Conservation (phyloP, 495 filamentous ascomycete species). For the Coniosporium apollinis region DNA sequence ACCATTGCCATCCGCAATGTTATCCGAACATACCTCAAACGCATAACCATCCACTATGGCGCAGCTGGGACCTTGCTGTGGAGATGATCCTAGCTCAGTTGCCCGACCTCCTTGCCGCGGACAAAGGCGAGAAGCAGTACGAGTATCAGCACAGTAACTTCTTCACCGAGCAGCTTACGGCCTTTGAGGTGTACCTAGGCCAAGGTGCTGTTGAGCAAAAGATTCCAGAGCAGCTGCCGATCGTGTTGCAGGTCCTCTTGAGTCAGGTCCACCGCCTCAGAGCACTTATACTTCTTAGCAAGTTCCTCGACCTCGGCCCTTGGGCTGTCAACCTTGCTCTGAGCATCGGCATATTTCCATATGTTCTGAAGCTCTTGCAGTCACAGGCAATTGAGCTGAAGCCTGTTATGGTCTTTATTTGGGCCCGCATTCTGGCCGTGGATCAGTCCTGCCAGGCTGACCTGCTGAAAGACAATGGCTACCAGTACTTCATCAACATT, state of each 20-base stretch:
- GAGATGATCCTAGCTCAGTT: constrained; percentile 92
- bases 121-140: constrained; percentile 56
- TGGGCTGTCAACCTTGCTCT: constrained; percentile 95
- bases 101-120: constrained; percentile 59
- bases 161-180: constrained; percentile 92
- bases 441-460: constrained; percentile 85
- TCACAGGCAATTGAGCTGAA: constrained; percentile 90
- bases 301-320: constrained; percentile 86
- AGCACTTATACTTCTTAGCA: constrained; percentile 80
- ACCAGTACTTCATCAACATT: constrained; percentile 87
- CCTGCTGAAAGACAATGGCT: constrained; percentile 88
- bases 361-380: constrained; percentile 88
- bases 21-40: constrained; percentile 80
- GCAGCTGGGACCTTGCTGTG: constrained; percentile 93
- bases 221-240: constrained; percentile 83
- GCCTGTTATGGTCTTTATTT: constrained; percentile 99
- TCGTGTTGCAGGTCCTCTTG: constrained; percentile 87
- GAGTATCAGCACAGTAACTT: constrained; percentile 91
- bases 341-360: constrained; percentile 97
- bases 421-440: constrained; percentile 91
- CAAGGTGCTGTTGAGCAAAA: constrained; percentile 73
- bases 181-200: constrained; percentile 91
- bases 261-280: constrained; percentile 91
- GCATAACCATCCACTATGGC: constrained; percentile 85
- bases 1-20: constrained; percentile 85